Evolutionary conservation across 2,329 filamentous ascomycete species (phyloP), one percentile per base, ranked within the genome.

Genomic region (Aplosporella prunicola): DNA sequence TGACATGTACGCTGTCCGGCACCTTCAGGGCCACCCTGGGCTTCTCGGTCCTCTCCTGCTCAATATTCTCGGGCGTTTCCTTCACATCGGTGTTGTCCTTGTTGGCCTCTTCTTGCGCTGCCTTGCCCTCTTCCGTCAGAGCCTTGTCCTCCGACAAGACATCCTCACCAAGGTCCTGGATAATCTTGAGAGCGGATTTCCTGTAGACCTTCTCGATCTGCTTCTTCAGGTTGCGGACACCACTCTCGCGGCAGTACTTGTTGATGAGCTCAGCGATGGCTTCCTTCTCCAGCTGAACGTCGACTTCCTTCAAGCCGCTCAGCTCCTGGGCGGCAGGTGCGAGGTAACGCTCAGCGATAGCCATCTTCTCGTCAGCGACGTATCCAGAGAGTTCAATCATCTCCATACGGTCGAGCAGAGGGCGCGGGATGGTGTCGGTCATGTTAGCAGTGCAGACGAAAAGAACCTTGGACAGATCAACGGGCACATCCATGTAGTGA

Each of bases 391-490:
- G 72, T 45, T 93, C 79, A 48, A 98, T 98, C 51, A 96, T 78
- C 60, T 98, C 91, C 91, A 98, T 98, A 49, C 91, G 81, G 57
- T 98, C 91, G 11, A 96, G 72, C 0, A 98, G 71, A 3, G 91
- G 93, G 27, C 88, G 77, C 11, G 91, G 91, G 44, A 98, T 98
- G 0, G 91, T 98, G 53, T 98, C 91, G 0, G 88, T 94, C 81
- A 96, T 93, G 61, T 98, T 98, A 42, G 91, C 91, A 10, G 91
- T 98, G 71, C 91, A 98, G 27, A 98, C 91, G 56, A 98, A 98
- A 15, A 98, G 72, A 2, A 98, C 91, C 66, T 96, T 96, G 34
- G 88, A 95, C 34, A 98, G 70, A 56, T 98, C 91, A 5, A 98
- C 89, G 0, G 91, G 91, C 1, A 98, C 87, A 58, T 98, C 91